Evolutionary conservation across 805 yeast genomes (phyloP).

Genomic region (Schwanniomyces polymorphus): DNA sequence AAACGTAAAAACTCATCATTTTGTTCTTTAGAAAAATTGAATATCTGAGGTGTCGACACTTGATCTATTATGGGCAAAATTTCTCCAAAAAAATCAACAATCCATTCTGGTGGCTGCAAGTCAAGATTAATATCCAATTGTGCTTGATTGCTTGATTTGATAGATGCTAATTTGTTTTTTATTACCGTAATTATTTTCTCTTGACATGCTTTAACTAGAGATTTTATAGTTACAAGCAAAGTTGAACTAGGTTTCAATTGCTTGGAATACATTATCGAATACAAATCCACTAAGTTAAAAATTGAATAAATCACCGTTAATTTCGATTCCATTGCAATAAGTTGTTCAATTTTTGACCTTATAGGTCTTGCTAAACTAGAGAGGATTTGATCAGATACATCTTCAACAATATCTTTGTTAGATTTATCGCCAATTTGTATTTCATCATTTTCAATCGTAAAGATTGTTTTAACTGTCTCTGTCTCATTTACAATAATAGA

Average conservation of each 20-base stretch:
- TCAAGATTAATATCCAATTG: conserved; percentile 49
- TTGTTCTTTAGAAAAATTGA: conserved; percentile 39
- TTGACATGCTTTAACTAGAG: conserved; percentile 24
- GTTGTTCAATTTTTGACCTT: conserved; percentile 65
- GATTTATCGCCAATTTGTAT: conserved; percentile 17
- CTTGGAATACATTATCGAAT: conserved; percentile 66
- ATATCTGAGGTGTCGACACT: conserved; percentile 32
- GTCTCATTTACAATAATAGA: conserved; percentile 83
- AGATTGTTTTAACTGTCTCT: conserved; percentile 68
- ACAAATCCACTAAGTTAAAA: conserved; percentile 63
- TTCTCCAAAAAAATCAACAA: conserved; percentile 62
- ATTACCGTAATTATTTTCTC: conserved; percentile 25
- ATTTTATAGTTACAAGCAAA: conserved; percentile 21
- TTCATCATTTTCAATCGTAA: conserved; percentile 26
- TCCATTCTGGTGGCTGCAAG: conserved; percentile 82
- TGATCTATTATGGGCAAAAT: conserved; percentile 58
- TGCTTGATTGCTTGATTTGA: conserved; percentile 36
- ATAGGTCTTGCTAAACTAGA: conserved; percentile 58
- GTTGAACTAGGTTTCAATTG: conserved; percentile 22
- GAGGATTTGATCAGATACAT: conserved; percentile 51
- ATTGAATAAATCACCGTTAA: conserved; percentile 57
- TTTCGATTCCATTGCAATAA: conserved; percentile 63
- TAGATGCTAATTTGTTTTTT: conserved; percentile 29
- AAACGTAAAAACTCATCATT: conserved; percentile 37
- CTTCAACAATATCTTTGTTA: conserved; percentile 27